Base-by-base conservation (phyloP, 306 rosid species). In the Vigna angularis region DNA sequence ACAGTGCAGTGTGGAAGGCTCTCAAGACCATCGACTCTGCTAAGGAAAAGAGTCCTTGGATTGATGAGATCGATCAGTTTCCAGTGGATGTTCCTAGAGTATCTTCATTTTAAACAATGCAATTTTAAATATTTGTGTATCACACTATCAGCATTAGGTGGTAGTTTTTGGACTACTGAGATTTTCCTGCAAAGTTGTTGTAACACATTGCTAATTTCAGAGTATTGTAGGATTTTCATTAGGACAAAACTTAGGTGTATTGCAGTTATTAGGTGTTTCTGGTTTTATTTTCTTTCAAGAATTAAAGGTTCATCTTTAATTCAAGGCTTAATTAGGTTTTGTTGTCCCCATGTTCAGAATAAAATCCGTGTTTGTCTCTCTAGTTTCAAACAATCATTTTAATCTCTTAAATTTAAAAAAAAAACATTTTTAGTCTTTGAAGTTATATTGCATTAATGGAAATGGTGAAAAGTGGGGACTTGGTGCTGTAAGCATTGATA, bases 1-100 rank as follows among this genome's bases (percentile, higher is more conserved):
- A 93, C 70, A 93, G 98, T 70, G 98, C 98, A 44, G 95, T 93
- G 72, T 93, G 97, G 98, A 91, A 87, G 84, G 97, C 98, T 88
- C 86, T 93, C 52, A 85, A 71, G 77, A 88, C 87, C 59, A 83
- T 93, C 74, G 74, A 90, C 74, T 92, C 97, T 26, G 90, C 88
- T 3, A 83, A 84, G 81, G 98, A 93, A 83, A 91, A 83, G 85
- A 93, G 28, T 76, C 97, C 97, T 16, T 91, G 98, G 98, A 84
- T 90, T 72, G 89, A 84, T 40, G 97, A 93, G 85, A 93, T 91
- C 61, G 80, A 88, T 42, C 82, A 76, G 66, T 91, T 93, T 85
- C 98, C 97, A 0, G 92, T 91, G 0, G 87, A 90, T 69, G 93
- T 93, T 79, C 98, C 98, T 5, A 90, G 66, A 82, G 88, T 91